Evolutionary conservation across 2,329 filamentous ascomycete genomes (phyloP), one percentile per base, ranked within the genome.

Genomic region (Onygenales sp.): DNA sequence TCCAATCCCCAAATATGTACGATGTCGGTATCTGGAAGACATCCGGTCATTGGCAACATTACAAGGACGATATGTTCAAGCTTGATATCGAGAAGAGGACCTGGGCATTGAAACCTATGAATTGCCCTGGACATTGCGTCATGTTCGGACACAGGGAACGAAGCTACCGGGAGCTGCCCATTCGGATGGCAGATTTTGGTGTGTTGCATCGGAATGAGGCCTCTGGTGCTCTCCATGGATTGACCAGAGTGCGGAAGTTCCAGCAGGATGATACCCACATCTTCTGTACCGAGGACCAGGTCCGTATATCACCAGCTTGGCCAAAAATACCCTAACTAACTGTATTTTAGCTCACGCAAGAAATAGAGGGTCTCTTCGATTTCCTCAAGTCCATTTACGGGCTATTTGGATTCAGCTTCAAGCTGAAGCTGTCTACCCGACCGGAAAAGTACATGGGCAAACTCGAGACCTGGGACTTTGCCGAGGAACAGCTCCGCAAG

Each of bases 181-280:
- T 94, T 73, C 82, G 93, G 65, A 87, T 95, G 73, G 92, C 93
- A 50, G 93, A 98, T 68, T 97, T 97, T 70, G 92, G 92, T 69
- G 88, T 95, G 31, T 78, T 98, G 51, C 93, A 98, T 74, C 82
- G 93, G 54, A 97, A 98, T 67, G 93, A 98, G 72, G 85, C 91
- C 36, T 96, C 90, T 2, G 93, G 93, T 52, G 92, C 93, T 4
- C 77, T 98, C 43, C 88, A 85, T 45, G 93, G 93, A 36, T 78
- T 98, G 58, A 97, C 93, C 2, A 84, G 93, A 69, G 92, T 97
- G 9, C 84, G 93, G 48, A 84, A 91, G 61, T 97, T 98, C 76
- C 87, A 93, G 68, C 92, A 97, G 73, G 93, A 98, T 63, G 93
- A 98, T 69, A 88, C 87, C 2, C 93, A 98, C 69, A 93, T 96